These are phyloP conservation scores for Acanthochlamys bracteata DNA, from an alignment of 106 monocot genomes.

Conservation along the genomic window DNA sequence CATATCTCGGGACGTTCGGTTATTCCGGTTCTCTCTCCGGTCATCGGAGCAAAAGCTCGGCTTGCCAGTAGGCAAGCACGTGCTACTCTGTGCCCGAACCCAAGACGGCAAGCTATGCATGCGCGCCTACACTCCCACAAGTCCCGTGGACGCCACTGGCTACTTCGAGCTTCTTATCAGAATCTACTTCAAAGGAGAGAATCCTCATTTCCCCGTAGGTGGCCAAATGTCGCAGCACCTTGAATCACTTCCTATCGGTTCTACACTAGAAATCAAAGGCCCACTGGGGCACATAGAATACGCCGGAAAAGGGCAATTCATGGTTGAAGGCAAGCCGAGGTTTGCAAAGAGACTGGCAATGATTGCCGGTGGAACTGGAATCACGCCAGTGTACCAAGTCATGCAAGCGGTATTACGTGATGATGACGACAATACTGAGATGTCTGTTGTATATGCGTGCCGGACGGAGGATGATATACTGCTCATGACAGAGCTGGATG, in stretches of 20 bases:
- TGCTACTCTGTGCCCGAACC: slow-evolving; percentile 53
- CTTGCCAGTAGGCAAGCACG: slow-evolving; percentile 77
- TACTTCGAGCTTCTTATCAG: slow-evolving; percentile 75
- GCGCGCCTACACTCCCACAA: slow-evolving; percentile 89
- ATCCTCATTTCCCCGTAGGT: slow-evolving; percentile 61
- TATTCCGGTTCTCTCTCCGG: slow-evolving; percentile 75
- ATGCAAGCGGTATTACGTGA: slow-evolving; percentile 76
- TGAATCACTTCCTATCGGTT: slow-evolving; percentile 49
- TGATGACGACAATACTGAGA: slow-evolving; percentile 57
- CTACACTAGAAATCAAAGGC: slow-evolving; percentile 56
- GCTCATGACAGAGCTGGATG: slow-evolving; percentile 59
- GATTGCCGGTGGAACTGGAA: slow-evolving; percentile 91
- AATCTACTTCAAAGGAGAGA: slow-evolving; percentile 58
- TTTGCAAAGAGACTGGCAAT: slow-evolving; percentile 49
- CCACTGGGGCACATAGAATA: slow-evolving; percentile 88
- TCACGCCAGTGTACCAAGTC: slow-evolving; percentile 87
- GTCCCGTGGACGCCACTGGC: slow-evolving; percentile 47
- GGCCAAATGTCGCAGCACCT: slow-evolving; percentile 85
- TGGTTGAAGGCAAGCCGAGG: slow-evolving; percentile 43
- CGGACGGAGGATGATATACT: slow-evolving; percentile 77
- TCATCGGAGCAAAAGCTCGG: slow-evolving; percentile 48
- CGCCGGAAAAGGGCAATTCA: slow-evolving; percentile 54
- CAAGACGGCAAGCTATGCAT: slow-evolving; percentile 60
- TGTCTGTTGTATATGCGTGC: slow-evolving; percentile 74
- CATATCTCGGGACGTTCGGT: slow-evolving; percentile 55